A percentile compares a stretch with the other conserved stretches of the same genome.
phyloP scores from a whole-genome alignment of 352 stramenopile genomes.

The Phytopythium chamaehyphon region DNA sequence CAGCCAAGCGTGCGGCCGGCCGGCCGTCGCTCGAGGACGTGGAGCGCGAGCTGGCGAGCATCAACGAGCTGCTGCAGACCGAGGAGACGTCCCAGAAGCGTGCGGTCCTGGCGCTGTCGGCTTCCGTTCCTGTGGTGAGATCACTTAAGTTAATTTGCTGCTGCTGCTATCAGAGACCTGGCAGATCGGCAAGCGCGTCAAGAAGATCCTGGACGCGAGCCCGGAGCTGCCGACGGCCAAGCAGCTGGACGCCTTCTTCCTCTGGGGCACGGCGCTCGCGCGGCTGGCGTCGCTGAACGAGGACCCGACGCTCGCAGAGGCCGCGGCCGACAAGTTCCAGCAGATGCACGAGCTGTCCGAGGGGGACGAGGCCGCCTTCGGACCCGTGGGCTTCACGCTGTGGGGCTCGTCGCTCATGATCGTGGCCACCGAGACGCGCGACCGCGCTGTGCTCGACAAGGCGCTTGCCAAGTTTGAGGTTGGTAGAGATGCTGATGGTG shows the following conservation, averaged over 20 bases:
- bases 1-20: slow-evolving; percentile 5
- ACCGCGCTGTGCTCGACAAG: slow-evolving; percentile 45
- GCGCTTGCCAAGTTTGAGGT: slow-evolving; percentile 62
- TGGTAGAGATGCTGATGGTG: not conserved
- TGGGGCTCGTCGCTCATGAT: slow-evolving; percentile 77
- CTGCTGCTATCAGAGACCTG: slow-evolving; percentile 51
- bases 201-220: slow-evolving; percentile 67
- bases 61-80: slow-evolving; percentile 60
- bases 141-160: too few species aligned
- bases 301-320: slow-evolving; percentile 63
- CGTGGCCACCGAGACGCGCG: slow-evolving; percentile 68
- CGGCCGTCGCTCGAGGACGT: slow-evolving; percentile 2
- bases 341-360: slow-evolving; percentile 56
- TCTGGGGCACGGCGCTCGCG: slow-evolving; percentile 76
- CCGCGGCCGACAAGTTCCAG: slow-evolving; percentile 79
- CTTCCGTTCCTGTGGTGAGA: too few species aligned
- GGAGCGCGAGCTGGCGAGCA: slow-evolving; percentile 32
- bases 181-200: slow-evolving; percentile 83
- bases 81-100: slow-evolving; percentile 62
- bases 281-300: slow-evolving; percentile 73
- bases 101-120: slow-evolving; percentile 9
- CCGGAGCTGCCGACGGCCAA: slow-evolving; percentile 43
- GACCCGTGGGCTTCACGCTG: slow-evolving; percentile 70
- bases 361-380: slow-evolving; percentile 54
- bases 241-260: slow-evolving; percentile 70